These are phyloP conservation scores for Glycine tomentella DNA, from an alignment of 306 rosid species.

Conservation along the genomic window DNA sequence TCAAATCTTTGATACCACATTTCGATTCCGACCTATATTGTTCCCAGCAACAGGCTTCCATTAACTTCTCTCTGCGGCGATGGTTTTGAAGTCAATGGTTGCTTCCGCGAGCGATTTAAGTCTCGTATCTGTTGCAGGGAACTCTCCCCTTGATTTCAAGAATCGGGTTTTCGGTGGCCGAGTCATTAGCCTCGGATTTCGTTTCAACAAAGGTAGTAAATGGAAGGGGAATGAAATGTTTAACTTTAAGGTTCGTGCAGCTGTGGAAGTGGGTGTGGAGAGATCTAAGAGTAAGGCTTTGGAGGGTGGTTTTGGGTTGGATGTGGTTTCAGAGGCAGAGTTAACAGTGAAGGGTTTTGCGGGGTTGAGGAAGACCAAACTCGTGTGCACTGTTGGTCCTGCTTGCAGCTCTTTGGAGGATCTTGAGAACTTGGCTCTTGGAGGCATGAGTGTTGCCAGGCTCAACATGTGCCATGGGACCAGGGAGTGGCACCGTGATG, in stretches of 20 bases:
- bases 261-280: slow-evolving; percentile 60
- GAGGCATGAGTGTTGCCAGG: slow-evolving; percentile 91
- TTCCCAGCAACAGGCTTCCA: background rate
- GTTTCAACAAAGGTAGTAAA: slow-evolving; percentile 49
- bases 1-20: slow-evolving; percentile 26
- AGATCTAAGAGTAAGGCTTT: slow-evolving; percentile 45
- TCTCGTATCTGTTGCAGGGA: slow-evolving; percentile 39
- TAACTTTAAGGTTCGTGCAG: slow-evolving; percentile 53
- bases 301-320: slow-evolving; percentile 63
- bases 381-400: slow-evolving; percentile 87
- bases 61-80: background rate
- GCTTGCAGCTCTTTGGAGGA: slow-evolving; percentile 74
- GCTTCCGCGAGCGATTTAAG: slow-evolving; percentile 52
- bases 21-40: background rate
- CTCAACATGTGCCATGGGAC: slow-evolving; percentile 91
- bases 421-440: slow-evolving; percentile 78
- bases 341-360: slow-evolving; percentile 76
- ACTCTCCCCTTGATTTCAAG: slow-evolving; percentile 41
- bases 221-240: slow-evolving; percentile 49
- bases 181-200: slow-evolving; percentile 26
- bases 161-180: slow-evolving; percentile 42
- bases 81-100: slow-evolving; percentile 56
- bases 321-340: slow-evolving; percentile 76
- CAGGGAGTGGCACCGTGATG: slow-evolving; percentile 81
- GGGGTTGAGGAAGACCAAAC: slow-evolving; percentile 92